Base-by-base conservation (phyloP, 179 eudicot genomes). In the Sideroxylon spinosum region DNA sequence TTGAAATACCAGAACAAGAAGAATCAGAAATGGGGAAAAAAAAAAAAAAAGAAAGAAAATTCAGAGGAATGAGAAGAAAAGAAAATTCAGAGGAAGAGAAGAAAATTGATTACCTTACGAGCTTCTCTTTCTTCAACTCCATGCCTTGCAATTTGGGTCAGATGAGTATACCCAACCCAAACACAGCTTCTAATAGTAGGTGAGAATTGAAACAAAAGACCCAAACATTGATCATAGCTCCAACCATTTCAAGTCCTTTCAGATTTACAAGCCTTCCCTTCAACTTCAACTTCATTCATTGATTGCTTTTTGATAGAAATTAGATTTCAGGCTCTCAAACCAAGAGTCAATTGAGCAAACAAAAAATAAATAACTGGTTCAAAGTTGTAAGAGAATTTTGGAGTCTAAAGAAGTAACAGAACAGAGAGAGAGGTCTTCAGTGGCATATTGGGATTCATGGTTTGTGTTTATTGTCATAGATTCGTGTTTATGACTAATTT, bases 81-180 rank as follows among this genome's bases (percentile, higher is more conserved):
- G n/a, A n/a, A n/a, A n/a, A n/a, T n/a, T n/a, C n/a, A n/a, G n/a
- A n/a, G n/a, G n/a, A n/a, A 0, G 17, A 14, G 14, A 14, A 1
- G 23, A 32, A 20, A 61, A 22, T 8, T 80, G 0, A 8, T 23
- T 71, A 87, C 90, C 90, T 85, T 14, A 85, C 85, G 49, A 66
- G 83, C 80, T 71, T 87, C 49, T 77, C 87, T 78, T 69, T 61
- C 67, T 81, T 81, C 77, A 75, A 72, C 68, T 81, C 86, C 86
- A 85, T 85, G 61, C 66, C 37, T 52, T 17, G n/a, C 29, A 59
- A 63, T 63, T 63, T 60, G 64, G 64, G 23, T 60, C 25, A 60
- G 77, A 28, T 55, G 26, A 6, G 22, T 9, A 67, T 17, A 32
- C 9, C 50, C 22, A 67, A 32, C 1, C 50, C 23, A 6, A 67